phyloP scores from a whole-genome alignment of 2,329 filamentous ascomycete genomes.

The Huntiella decipiens region DNA sequence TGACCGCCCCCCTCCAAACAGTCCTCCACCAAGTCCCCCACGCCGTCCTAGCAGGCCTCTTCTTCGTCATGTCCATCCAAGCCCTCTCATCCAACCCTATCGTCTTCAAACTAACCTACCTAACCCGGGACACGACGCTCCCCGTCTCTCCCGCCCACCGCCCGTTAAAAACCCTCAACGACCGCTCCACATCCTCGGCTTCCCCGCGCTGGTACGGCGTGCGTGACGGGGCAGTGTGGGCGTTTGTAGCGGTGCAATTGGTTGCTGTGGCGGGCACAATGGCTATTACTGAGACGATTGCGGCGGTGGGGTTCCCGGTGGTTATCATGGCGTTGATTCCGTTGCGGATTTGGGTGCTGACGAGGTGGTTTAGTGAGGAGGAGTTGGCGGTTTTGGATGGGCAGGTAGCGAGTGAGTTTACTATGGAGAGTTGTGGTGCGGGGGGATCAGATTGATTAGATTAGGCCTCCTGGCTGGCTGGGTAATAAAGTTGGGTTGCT shows the following conservation, averaged over 20 bases:
- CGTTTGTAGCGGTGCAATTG: conserved; percentile 50
- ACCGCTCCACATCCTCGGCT: neutral
- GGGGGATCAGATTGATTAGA: conserved; percentile 14
- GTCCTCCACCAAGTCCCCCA: conserved; percentile 64
- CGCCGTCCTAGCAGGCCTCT: conserved; percentile 60
- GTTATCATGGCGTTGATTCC: conserved; percentile 54
- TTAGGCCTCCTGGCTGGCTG: too few species aligned
- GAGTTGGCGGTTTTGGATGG: conserved; percentile 48
- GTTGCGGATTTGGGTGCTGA: conserved; percentile 42
- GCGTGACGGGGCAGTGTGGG: conserved; percentile 48
- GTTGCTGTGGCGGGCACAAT: conserved; percentile 59
- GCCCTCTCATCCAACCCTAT: conserved; percentile 61
- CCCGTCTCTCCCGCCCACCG: neutral
- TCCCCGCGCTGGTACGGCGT: neutral
- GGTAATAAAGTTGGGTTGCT: too few species aligned
- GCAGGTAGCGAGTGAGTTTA: conserved; percentile 57
- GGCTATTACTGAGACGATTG: conserved; percentile 66
- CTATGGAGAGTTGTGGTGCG: conserved; percentile 57
- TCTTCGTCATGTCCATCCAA: conserved; percentile 72
- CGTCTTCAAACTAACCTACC: conserved; percentile 53
- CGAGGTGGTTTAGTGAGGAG: conserved; percentile 36
- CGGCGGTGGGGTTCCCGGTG: conserved; percentile 63
- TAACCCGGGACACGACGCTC: conserved; percentile 36
- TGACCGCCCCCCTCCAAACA: conserved; percentile 54
- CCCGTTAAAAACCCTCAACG: neutral